These are phyloP conservation scores for Gracilaria domingensis DNA, from an alignment of 23 red algal genomes.

Conservation along the genomic window DNA sequence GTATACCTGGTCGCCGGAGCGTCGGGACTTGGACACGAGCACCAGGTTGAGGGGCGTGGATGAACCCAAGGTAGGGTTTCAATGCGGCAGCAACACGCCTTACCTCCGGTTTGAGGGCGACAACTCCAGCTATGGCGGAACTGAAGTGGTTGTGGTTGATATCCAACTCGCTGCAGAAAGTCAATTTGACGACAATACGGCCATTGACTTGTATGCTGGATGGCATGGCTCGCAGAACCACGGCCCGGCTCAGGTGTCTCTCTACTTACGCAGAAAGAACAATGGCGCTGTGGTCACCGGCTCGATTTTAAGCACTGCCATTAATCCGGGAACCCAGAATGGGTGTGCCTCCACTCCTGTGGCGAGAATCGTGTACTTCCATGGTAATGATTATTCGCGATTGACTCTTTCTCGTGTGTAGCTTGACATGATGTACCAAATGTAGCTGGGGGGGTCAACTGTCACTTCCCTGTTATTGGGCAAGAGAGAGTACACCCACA, in stretches of 20 bases:
- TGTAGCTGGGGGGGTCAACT: no score
- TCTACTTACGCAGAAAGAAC: background rate
- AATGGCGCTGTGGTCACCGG: background rate
- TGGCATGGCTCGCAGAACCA: conserved; percentile 13
- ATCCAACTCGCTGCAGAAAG: background rate
- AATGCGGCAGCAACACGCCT: background rate
- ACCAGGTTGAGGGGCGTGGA: background rate
- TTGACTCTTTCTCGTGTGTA: background rate
- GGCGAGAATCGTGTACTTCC: background rate
- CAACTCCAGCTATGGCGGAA: conserved; percentile 18
- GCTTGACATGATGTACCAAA: no score
- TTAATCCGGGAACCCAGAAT: conserved; percentile 9
- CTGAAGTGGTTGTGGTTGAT: conserved; percentile 19
- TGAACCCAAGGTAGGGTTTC: conserved; percentile 9
- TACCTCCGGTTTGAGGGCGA: conserved; percentile 28
- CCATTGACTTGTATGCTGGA: background rate
- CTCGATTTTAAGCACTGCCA: background rate
- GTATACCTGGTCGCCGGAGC: conserved; percentile 33
- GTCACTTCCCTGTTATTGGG: no score
- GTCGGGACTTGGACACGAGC: conserved; percentile 34
- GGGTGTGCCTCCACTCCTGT: conserved; percentile 28
- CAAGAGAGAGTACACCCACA: no score
- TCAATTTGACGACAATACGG: background rate
- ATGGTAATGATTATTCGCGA: background rate
- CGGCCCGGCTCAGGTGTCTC: conserved; percentile 5